Evolutionary conservation across 2,329 filamentous ascomycete genomes (phyloP), one percentile per base, ranked within the genome.

Genomic region (Huntiella abstrusa): DNA sequence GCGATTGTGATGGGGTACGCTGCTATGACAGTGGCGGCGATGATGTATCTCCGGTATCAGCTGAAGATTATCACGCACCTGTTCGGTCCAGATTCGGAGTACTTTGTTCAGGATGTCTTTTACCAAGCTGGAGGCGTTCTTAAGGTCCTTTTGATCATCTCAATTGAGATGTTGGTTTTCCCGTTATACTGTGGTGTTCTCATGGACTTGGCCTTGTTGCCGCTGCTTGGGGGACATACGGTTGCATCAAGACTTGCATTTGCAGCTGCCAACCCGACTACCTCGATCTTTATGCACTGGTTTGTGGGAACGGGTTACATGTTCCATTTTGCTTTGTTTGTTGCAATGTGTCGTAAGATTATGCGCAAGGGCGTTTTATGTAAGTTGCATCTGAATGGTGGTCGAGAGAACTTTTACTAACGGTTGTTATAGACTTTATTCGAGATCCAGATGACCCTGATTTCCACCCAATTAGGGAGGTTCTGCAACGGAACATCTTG

Each of bases 251-350:
- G 91, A 16, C 64, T 93, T 44, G 65, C 76, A 3, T 98, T 94
- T 56, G 84, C 84, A 2, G 66, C 75, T 46, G 70, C 76, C 51
- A 85, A 80, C 51, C 91, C 91, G 0, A 71, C 88, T 53, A 95
- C 86, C 1, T 94, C 88, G 11, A 75, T 92, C 11, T 98, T 98
- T 59, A 82, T 96, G 45, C 91, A 98, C 60, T 98, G 91, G 91
- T 98, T 98, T 57, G 80, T 95, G 48, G 91, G 91, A 42, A 98
- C 91, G 3, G 93, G 87, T 52, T 98, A 98, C 62, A 98, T 98
- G 92, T 98, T 98, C 64, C 91, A 98, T 59, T 98, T 98, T 59
- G 91, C 91, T 4, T 72, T 98, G 3, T 98, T 98, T 58, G 91
- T 98, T 13, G 92, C 87, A 48, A 96, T 98, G 87, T 98, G 91